phyloP scores from a whole-genome alignment of 2,329 filamentous ascomycete genomes.

The Aspergillus candidus region DNA sequence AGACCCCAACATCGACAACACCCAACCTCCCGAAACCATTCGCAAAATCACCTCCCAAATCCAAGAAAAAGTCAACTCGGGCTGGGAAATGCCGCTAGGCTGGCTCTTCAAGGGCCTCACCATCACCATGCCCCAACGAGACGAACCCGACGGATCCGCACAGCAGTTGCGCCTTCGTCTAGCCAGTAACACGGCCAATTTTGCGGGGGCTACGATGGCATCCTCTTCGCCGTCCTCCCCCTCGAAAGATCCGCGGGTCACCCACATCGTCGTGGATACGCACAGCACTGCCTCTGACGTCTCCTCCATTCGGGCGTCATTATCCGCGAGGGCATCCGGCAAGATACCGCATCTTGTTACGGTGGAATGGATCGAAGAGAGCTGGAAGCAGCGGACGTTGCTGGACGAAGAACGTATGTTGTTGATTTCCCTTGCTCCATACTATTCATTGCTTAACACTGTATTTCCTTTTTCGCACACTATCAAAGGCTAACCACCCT shows the following conservation, averaged over 20 bases:
- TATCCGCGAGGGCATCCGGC: constrained; percentile 28
- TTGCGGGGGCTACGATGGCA: constrained; percentile 60
- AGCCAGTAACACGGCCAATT: constrained; percentile 56
- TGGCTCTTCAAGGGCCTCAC: constrained; percentile 47
- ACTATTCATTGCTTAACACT: not conserved
- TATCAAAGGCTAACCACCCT: no score
- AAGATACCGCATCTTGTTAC: constrained; percentile 64
- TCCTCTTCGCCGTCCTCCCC: constrained; percentile 25
- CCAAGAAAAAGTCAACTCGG: constrained; percentile 38
- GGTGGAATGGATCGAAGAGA: constrained; percentile 67
- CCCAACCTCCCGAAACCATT: constrained; percentile 46
- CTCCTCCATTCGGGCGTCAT: constrained; percentile 24
- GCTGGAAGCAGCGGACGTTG: constrained; percentile 71
- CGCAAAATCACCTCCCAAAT: constrained; percentile 53
- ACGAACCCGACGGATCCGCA: not conserved
- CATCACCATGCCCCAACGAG: constrained; percentile 37
- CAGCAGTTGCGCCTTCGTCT: constrained; percentile 33
- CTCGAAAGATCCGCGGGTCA: constrained; percentile 51
- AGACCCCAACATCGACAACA: constrained; percentile 21
- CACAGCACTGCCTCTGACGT: constrained; percentile 42
- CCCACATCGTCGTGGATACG: constrained; percentile 64
- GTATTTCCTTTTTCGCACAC: no score
- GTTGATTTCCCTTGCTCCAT: not conserved
- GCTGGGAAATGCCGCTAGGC: constrained; percentile 31
- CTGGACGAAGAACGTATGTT: constrained; percentile 66